Base-by-base conservation (phyloP, 441 rosid genomes). In the Euphorbia celastroides region DNA sequence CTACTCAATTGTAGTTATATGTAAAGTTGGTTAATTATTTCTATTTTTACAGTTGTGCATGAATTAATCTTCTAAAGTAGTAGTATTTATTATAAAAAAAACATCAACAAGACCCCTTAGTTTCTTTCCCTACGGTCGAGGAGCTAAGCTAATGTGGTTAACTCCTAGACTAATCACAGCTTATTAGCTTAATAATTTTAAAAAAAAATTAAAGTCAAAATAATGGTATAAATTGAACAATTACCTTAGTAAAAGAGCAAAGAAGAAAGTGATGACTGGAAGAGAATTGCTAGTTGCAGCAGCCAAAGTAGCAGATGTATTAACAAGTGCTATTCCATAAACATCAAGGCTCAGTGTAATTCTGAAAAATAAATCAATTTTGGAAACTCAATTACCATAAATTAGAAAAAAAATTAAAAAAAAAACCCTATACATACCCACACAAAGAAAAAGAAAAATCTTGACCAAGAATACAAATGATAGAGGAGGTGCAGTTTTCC, bases 191-290 rank as follows among this genome's bases (percentile, higher is more conserved):
- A 38, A 9, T 38, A 38, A 38, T 38, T 3, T 38, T 9, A 34
- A 3, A 3, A 34, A 34, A 34, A 34, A 34, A 34, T 34, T 34
- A 34, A 3, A 34, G 9, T 34, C 9, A 34, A 34, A 38, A 38
- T 7, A 38, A 14, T 38, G n/a, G n/a, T n/a, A n/a, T n/a, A 7
- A 3, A 38, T 38, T 23, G 1, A 7, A 22, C 23, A 34, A 5
- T 42, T 75, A 87, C 97, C 92, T 78, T 66, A 92, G 82, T 34
- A 85, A 38, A 62, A 92, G 78, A 9, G 98, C 98, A 72, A 92
- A 79, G 78, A 92, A 81, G 82, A 92, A 92, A 71, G 98, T 89
- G 64, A 92, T 83, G 68, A 83, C 96, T 30, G 96, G 96, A 72
- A 92, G 93, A 19, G 81, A 80, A 67, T 89, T 88, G 30, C 90